Base-by-base conservation (phyloP, 2,329 filamentous ascomycete genomes). In the Spiromastix sp. region DNA sequence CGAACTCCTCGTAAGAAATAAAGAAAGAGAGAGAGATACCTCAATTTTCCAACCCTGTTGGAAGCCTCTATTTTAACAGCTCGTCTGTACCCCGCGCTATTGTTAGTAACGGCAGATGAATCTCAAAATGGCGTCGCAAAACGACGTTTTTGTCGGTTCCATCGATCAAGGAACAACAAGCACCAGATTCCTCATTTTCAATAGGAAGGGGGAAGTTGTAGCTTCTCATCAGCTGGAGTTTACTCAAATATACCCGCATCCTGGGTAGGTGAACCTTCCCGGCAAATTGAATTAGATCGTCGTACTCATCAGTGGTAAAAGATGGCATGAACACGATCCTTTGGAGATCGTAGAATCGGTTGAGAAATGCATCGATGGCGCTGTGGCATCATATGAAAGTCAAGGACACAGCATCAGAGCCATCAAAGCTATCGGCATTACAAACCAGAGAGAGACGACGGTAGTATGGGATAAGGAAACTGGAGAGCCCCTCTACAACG, bases 151-250 rank as follows among this genome's bases (percentile, higher is more conserved):
- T 51, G 79, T 93, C 42, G 86, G 85, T 41, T 84, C 82, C 47
- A 87, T 94, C 54, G 86, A 94, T 55, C 85, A 93, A 52, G 86
- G 86, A 39, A 94, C 86, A 8, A 94, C 86, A 16, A 89, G 82
- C 40, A 84, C 85, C 21, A 74, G 86, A 27, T 94, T 94, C 61
- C 73, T 94, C 48, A 87, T 95, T 54, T 94, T 94, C 64, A 79
- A 93, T 61, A 76, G 76, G 45, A 65, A 73, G 25, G 85, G 86
- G 39, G 77, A 82, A 38, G 82, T 84, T 3, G 73, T 93, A 28
- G 85, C 81, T 20, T 79, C 77, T 48, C 85, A 93, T 55, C 86
- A 93, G 61, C 77, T 87, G 46, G 85, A 93, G 56, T 89, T 93
- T 52, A 76, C 77, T 46, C 87, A 93, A 56, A 74, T 81, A 42